Evolutionary conservation across 306 rosid genomes (phyloP), one percentile per base, ranked within the genome.

Genomic region (Lathyrus tuberosus): DNA sequence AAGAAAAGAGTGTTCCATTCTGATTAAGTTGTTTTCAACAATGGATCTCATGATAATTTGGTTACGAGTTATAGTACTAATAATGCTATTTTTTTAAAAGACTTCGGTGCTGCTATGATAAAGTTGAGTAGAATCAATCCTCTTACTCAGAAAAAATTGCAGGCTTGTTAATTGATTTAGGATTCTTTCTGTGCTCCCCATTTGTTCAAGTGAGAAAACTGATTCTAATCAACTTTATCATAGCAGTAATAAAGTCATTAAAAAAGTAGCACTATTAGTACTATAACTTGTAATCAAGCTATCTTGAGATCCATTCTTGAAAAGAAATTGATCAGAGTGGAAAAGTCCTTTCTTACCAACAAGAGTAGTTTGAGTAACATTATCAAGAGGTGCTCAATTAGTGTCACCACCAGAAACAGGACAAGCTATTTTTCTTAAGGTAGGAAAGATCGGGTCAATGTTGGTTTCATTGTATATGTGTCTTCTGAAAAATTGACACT

Each of bases 321-420:
- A 88, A 31, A 92, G 86, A 76, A 65, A 82, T 80, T 90, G 98
- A 31, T 92, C 98, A 0, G 98, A 90, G 28, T 78, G 86, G 22
- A 92, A 84, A 14, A 92, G 83, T 1, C 93, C 98, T 10, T 89
- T 90, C 1, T 10, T 37, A 63, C 46, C 68, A 18, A 80, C 67
- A 2, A 92, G 84, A 0, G 0, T 7, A 9, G 10, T 47, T 0
- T 75, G 67, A n/a, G 89, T 67, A 13, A 20, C 12, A 10, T 71
- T 2, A 43, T 92, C 95, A 2, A 89, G 80, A 10, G 95, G 95
- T 33, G 95, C 86, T 33, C 84, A 60, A 41, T 83, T 89, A 10
- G 72, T 20, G 46, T 85, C 76, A 4, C 95, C 91, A 8, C 89
- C 84, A 2, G 78, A 47, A 14, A 58, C 5, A 2, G 95, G 95